phyloP scores from a whole-genome alignment of 75 land plant species.

The Picea glauca region DNA sequence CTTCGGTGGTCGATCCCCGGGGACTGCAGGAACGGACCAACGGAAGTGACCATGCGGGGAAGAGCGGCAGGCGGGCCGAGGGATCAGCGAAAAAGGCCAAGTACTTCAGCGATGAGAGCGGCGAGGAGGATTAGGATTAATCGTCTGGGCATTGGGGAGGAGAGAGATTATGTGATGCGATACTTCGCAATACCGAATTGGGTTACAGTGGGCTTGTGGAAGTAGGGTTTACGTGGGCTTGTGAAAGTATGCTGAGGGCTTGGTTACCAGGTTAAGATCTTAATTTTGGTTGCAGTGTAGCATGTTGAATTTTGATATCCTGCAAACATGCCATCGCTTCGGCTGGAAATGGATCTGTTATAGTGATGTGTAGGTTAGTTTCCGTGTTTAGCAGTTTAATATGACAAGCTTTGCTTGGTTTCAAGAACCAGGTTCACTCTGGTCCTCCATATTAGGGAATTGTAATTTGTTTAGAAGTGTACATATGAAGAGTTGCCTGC shows the following conservation, averaged over 20 bases:
- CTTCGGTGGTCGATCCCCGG: conserved; percentile 70
- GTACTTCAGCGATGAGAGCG: conserved; percentile 97
- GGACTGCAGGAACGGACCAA: conserved; percentile 1
- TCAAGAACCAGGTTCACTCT: background rate
- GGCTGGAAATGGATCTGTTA: background rate
- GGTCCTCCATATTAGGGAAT: background rate
- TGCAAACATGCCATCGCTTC: background rate
- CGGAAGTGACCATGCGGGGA: conserved; percentile 17
- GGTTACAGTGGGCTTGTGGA: background rate
- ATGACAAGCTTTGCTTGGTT: background rate
- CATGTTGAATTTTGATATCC: background rate
- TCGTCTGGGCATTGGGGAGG: background rate
- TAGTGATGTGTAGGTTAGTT: too few relatives aligned
- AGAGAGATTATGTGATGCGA: background rate
- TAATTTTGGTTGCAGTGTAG: background rate
- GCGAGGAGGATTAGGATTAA: conserved; percentile 34
- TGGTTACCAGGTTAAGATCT: background rate
- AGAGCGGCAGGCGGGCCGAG: conserved; percentile 3
- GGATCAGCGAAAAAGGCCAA: conserved; percentile 18
- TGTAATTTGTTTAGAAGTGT: background rate
- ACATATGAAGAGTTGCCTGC: too few relatives aligned
- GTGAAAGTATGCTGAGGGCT: background rate
- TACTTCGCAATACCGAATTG: background rate
- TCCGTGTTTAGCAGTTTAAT: background rate
- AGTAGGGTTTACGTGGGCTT: background rate